Percentiles rank a stretch among this genome's conserved stretches.
Conservation (phyloP, 352 stramenopile genomes). For the Pilasporangium apinafurcum region DNA sequence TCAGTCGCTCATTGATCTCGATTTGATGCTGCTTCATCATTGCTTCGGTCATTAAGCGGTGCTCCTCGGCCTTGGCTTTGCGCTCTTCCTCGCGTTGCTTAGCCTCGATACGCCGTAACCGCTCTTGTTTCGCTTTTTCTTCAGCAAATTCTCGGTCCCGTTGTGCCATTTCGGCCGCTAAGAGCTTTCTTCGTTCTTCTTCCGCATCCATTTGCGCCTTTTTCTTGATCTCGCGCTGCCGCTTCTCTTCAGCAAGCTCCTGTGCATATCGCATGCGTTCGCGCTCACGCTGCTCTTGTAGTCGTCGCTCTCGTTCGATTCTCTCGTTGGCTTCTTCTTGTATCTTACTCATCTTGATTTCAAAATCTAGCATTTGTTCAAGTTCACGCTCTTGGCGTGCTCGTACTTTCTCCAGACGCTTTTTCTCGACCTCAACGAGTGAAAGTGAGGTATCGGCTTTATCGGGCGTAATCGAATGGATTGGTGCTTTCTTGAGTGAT, state of each 20-base stretch:
- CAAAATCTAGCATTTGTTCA: slow-evolving; percentile 90
- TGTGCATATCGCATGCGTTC: slow-evolving; percentile 54
- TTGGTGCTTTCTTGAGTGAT: slow-evolving; percentile 2
- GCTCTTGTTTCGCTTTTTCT: slow-evolving; percentile 73
- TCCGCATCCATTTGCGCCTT: slow-evolving; percentile 79
- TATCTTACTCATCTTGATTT: slow-evolving; percentile 86
- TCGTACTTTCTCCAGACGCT: slow-evolving; percentile 70
- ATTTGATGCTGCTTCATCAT: slow-evolving; percentile 55
- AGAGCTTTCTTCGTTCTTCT: slow-evolving; percentile 59
- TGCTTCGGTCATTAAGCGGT: slow-evolving; percentile 46
- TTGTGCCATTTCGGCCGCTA: slow-evolving; percentile 64
- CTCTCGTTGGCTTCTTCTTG: slow-evolving; percentile 71
- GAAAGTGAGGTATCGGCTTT: slow-evolving; percentile 15
- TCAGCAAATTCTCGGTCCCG: slow-evolving; percentile 67
- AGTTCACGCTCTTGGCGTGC: slow-evolving; percentile 74
- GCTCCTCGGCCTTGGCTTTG: slow-evolving; percentile 69
- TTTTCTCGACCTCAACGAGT: slow-evolving; percentile 61
- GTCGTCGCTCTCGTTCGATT: slow-evolving; percentile 51
- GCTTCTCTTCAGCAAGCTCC: slow-evolving; percentile 70
- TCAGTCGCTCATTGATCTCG: slow-evolving; percentile 52
- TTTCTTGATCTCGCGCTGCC: slow-evolving; percentile 75
- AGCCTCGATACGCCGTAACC: slow-evolving; percentile 54
- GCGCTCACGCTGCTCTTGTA: slow-evolving; percentile 64
- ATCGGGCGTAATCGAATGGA: slow-evolving; percentile 15
- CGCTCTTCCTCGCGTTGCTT: slow-evolving; percentile 65